Base-by-base conservation (phyloP, 441 rosid genomes). In the Omphalea diandra region DNA sequence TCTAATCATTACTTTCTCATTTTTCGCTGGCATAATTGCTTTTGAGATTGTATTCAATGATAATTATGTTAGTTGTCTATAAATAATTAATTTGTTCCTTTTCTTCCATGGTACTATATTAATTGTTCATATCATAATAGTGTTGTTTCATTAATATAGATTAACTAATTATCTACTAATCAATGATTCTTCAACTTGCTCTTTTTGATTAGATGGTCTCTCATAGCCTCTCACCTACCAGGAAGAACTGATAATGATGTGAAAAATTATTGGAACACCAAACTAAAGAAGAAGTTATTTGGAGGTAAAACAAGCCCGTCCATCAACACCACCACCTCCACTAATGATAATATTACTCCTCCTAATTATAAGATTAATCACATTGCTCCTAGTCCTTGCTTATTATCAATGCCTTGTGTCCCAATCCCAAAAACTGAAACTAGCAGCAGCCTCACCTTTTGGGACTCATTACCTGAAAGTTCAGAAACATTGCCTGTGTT, bases 171-270 rank as follows among this genome's bases (percentile, higher is more conserved):
- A 9, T 7, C 5, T 41, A 27, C 15, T 67, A 7, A 18, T 10
- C 12, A 26, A n/a, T 32, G n/a, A 50, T 27, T 20, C 11, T 43
- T 50, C 63, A 14, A 32, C 38, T 62, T 74, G 43, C 49, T 73
- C 3, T 73, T 40, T 24, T 50, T 52, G 40, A 2, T 62, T 55
- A 75, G 77, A 55, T 75, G 77, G 77, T 63, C 77, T 24, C 5
- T 75, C 38, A 75, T 75, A 55, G 70, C 77, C 22, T 69, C 77
- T 69, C 73, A 54, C 1, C 59, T 75, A 12, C 74, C 77, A 9
- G 77, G 77, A 55, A 75, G 77, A 69, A 74, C 77, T 2, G 77
- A 74, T 55, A 74, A 74, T 54, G 77, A 74, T 62, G 77, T 74
- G 69, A 74, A 75, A 56, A 75, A 75, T 32, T 50, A 75, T 18